These are phyloP conservation scores for Volvox africanus DNA, from an alignment of 139 green algal genomes.

Conservation along the genomic window DNA sequence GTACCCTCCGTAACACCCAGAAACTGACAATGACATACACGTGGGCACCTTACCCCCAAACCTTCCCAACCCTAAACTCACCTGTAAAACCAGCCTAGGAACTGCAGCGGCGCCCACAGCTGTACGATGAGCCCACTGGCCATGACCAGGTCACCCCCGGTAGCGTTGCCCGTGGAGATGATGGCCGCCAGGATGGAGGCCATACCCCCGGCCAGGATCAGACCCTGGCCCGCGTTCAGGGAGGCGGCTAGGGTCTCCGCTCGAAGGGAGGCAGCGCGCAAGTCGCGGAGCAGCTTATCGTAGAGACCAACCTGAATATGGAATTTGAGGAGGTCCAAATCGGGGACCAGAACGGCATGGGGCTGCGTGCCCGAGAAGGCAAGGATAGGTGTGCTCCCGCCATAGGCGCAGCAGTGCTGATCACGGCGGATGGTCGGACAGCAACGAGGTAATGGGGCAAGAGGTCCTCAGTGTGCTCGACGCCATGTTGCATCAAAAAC, in stretches of 20 bases:
- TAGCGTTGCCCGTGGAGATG: slow-evolving; percentile 58
- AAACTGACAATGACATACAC: neutral
- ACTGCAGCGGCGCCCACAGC: slow-evolving; percentile 94
- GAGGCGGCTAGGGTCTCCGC: slow-evolving; percentile 80
- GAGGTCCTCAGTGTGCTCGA: no score
- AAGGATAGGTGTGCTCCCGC: no score
- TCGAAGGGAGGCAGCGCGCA: slow-evolving; percentile 73
- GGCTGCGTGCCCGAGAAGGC: neutral
- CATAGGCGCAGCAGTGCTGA: no score
- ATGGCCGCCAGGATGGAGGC: slow-evolving; percentile 28
- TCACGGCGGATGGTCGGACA: no score
- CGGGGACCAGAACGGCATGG: neutral
- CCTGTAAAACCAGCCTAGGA: slow-evolving; percentile 88
- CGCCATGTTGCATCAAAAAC: no score
- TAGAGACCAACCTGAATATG: slow-evolving; percentile 74
- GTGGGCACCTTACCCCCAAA: neutral
- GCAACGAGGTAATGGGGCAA: no score
- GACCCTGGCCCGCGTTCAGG: slow-evolving; percentile 94
- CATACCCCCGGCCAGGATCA: slow-evolving; percentile 25
- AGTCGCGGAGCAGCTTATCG: slow-evolving; percentile 73
- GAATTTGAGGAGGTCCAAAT: no score
- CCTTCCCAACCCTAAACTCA: neutral
- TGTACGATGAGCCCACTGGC: slow-evolving; percentile 95
- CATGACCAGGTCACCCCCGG: slow-evolving; percentile 85
- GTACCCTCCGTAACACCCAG: no score